Evolutionary conservation across 805 yeast species (phyloP).

Genomic region (Cyberlindnera mississippiensis): DNA sequence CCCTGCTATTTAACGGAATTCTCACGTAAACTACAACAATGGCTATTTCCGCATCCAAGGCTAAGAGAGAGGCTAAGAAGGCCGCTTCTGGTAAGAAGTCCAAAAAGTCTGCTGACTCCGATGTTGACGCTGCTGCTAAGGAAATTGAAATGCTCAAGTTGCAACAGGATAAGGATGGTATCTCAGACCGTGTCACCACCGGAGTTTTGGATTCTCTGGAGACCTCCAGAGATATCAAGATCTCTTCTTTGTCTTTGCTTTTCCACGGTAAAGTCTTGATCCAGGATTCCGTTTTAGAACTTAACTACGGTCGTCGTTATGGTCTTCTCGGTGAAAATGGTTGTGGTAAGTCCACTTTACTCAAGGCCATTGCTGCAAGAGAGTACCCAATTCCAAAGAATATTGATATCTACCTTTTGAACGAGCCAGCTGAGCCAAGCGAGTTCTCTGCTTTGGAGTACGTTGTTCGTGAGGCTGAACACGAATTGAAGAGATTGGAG

Average conservation of each 20-base stretch:
- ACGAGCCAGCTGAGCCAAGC: constrained; percentile 96
- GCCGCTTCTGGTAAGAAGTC: constrained; percentile 41
- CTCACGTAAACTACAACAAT: constrained; percentile 4
- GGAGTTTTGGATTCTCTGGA: constrained; percentile 89
- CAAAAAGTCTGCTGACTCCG: constrained; percentile 79
- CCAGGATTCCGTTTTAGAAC: constrained; percentile 87
- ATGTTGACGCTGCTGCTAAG: constrained; percentile 57
- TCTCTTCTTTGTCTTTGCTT: constrained; percentile 82
- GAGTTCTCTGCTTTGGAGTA: constrained; percentile 91
- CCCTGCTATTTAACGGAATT: background rate
- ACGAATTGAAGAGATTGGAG: constrained; percentile 86
- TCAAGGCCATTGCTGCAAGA: constrained; percentile 91
- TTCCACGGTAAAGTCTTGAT: constrained; percentile 97
- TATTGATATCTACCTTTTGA: constrained; percentile 87
- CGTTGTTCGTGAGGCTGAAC: constrained; percentile 95
- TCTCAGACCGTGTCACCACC: constrained; percentile 95
- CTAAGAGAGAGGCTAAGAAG: constrained; percentile 58
- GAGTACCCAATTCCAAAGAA: constrained; percentile 93
- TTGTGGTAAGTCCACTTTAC: constrained; percentile 95
- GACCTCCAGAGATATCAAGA: constrained; percentile 91
- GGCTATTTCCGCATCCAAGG: constrained; percentile 79
- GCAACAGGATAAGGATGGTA: constrained; percentile 90
- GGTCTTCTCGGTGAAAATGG: constrained; percentile 98
- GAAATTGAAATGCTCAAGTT: constrained; percentile 82
- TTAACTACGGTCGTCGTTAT: constrained; percentile 96